Evolutionary conservation across 1,284 basidiomycete species (phyloP), one percentile per base, ranked within the genome.

Genomic region (Vanrija sp.): DNA sequence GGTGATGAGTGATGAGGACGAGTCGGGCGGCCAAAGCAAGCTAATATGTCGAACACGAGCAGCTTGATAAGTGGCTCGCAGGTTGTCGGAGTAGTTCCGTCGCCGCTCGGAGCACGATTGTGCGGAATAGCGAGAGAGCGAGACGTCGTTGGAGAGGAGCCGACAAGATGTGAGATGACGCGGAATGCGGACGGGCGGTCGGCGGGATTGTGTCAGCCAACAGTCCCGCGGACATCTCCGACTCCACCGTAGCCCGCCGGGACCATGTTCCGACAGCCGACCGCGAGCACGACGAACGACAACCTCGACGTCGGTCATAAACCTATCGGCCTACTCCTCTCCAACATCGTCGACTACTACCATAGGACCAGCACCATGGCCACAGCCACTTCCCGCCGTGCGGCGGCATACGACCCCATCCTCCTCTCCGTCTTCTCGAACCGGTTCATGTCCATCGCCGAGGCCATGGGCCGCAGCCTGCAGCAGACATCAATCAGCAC

Each of bases 401-500:
- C 34, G 34, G 34, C 34, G 34, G 34, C 44, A 4, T 67, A 69
- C 56, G 68, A 70, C 52, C 68, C 68, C 12, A 68, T 70, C 55
- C 65, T 64, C 16, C 59, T 70, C 47, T 63, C 60, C 26, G 61
- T 70, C 42, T 70, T 70, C 56, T 50, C 49, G 21, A 54, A 58
- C 52, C 52, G 56, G 23, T 58, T 58, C 52, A 58, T 58, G 56
- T 54, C 67, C 18, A 72, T 78, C 44, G 77, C 78, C n/a, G 77
- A 82, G 64, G 77, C 78, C 3, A 81, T 81, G 80, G 80, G 80
- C 39, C 65, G 77, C 16, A 73, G 74, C 1, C 67, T 81, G 16
- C 79, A 76, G 58, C 77, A 81, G 62, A 81, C 80, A 0, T 73
- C 78, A 9, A 79, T 81, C 51, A 68, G 65, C n/a, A 65, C 64